Base-by-base conservation (phyloP, 2,329 filamentous ascomycete genomes). In the Colletotrichum tropicale region DNA sequence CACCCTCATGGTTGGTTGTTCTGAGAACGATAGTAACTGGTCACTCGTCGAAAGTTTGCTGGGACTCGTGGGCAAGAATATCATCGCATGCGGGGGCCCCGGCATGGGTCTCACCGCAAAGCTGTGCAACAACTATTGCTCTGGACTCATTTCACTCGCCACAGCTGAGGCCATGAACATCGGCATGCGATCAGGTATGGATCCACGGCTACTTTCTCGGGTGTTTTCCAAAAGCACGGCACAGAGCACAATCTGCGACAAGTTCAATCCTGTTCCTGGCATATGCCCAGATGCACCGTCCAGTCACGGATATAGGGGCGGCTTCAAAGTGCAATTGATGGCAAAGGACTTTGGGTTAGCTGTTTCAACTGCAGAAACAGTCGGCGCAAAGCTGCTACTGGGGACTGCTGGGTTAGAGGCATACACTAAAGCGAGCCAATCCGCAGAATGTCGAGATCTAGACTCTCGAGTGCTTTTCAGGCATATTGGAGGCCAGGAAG, bases 61-160 rank as follows among this genome's bases (percentile, higher is more conserved):
- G 38, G 9, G 75, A 80, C 81, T 87, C 56, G 91, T 92, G 88
- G 91, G 90, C 32, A 85, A 84, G 60, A 84, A 88, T 67, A 82
- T 91, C 55, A 88, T 92, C 66, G 84, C 89, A 6, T 92, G 91
- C 77, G 91, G 91, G 5, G 89, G 87, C 0, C 86, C 89, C 0
- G 88, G 88, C 0, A 84, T 91, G 0, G 90, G 91, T 0, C 86
- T 93, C 5, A 88, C 89, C 0, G 90, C 91, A 0, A 93, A 92
- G 81, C 82, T 92, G 8, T 90, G 87, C 70, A 93, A 93, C 79
- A 93, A 93, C 78, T 93, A 93, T 80, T 86, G 89, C 65, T 91
- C 88, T 0, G 90, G 89, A 1, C 83, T 91, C 26, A 92, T 92
- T 73, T 88, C 90, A 8, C 90, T 93, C 69, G 90, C 90, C 0